Evolutionary conservation across 1,284 basidiomycete genomes (phyloP).

Genomic region (Apiotrichum sp.): DNA sequence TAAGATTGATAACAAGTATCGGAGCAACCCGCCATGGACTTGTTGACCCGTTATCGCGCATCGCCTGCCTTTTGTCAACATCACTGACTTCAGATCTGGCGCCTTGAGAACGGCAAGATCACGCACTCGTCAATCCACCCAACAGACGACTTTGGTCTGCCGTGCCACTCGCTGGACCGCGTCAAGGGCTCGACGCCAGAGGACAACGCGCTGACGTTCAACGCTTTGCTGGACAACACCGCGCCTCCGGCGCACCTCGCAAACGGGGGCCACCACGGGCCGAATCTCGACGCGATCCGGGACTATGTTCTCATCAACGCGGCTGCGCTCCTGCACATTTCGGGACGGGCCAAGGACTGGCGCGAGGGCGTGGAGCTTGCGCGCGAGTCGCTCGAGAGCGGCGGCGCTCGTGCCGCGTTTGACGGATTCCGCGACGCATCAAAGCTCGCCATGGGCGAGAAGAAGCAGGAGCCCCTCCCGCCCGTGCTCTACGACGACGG

Average conservation of each 20-base stretch:
- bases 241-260: conserved; percentile 38
- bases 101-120: conserved; percentile 47
- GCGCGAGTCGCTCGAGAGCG: conserved; percentile 63
- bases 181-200: conserved; percentile 67
- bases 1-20: background rate
- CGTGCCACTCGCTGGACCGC: conserved; percentile 58
- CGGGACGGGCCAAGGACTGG: conserved; percentile 64
- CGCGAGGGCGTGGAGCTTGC: conserved; percentile 68
- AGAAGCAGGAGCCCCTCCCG: conserved; percentile 27
- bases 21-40: background rate
- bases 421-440: conserved; percentile 52
- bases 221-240: conserved; percentile 49
- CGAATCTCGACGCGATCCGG: conserved; percentile 55
- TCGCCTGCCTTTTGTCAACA: too few species aligned
- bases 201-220: conserved; percentile 56
- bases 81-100: conserved; percentile 48
- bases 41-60: too few species aligned
- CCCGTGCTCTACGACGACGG: conserved; percentile 40
- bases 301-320: conserved; percentile 84
- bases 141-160: conserved; percentile 61
- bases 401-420: conserved; percentile 69
- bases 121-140: conserved; percentile 47
- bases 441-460: conserved; percentile 43
- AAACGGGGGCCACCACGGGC: conserved; percentile 48
- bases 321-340: conserved; percentile 71